Evolutionary conservation across 2,329 filamentous ascomycete genomes (phyloP).

Genomic region (Chrysoporthe cubensis): DNA sequence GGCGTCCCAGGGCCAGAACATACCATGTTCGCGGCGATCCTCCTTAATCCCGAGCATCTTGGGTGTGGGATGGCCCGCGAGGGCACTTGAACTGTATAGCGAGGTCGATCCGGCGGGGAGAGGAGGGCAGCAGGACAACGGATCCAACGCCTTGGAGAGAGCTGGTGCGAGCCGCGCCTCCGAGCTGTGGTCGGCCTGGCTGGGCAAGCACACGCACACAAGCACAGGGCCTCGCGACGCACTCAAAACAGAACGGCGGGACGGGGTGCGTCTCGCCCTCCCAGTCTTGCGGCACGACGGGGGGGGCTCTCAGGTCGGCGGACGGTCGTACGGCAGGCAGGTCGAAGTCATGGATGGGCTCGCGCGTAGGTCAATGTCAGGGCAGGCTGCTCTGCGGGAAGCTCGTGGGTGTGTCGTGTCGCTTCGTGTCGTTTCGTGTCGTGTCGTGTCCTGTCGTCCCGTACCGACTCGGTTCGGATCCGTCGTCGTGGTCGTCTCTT

Average conservation of each 20-base stretch:
- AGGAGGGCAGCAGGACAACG: neutral
- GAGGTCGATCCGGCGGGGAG: neutral
- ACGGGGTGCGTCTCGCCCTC: neutral
- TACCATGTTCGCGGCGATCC: conserved; percentile 48
- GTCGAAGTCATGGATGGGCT: neutral
- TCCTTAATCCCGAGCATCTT: conserved; percentile 52
- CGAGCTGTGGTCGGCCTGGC: neutral
- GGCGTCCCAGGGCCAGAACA: conserved; percentile 29
- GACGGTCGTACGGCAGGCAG: neutral
- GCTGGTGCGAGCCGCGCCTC: conserved; percentile 10
- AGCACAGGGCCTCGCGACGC: conserved; percentile 9
- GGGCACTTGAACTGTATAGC: neutral
- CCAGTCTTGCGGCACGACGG: neutral
- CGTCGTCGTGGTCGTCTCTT: neutral
- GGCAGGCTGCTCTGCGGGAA: neutral
- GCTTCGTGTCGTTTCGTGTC: neutral
- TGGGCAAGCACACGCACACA: neutral
- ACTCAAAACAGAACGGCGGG: conserved; percentile 6
- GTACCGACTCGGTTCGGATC: neutral
- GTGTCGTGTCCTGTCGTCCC: neutral
- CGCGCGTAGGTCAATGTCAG: neutral
- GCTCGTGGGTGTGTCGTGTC: neutral
- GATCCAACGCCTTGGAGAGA: neutral
- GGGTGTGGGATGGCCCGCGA: neutral
- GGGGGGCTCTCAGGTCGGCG: conserved; percentile 1